Evolutionary conservation across 441 rosid genomes (phyloP), one percentile per base, ranked within the genome.

Genomic region (Adansonia grandidieri): DNA sequence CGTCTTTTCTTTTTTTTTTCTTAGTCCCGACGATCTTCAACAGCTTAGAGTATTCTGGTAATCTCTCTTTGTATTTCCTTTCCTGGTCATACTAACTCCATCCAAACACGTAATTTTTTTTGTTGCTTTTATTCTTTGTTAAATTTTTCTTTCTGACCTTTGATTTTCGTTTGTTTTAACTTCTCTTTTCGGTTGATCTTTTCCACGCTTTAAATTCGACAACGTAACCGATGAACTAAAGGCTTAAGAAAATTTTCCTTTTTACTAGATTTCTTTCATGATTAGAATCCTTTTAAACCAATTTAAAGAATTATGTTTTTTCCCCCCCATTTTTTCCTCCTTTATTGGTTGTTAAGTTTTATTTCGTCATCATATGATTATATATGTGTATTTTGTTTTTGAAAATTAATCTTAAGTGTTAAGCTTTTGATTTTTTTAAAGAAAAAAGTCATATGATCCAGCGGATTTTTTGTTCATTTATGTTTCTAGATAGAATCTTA

Each of bases 41-140:
- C 75, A 74, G 79, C 14, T 74, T 85, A 65, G 81, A 45, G 63
- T 75, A 68, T 66, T 78, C 67, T 79, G 82, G 89, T 86, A 82
- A 80, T 72, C 73, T 79, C 76, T 63, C 63, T 70, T 77, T 79
- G 13, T 0, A 48, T 64, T 77, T 79, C n/a, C 66, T 14, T 5
- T 28, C 28, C 28, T 1, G 28, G 1, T 24, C 28, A 24, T 24
- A 24, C 28, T 24, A 24, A 24, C 28, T 24, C 28, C 28, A 24
- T 24, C 28, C 28, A 24, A 24, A 24, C 28, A 24, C 28, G 28
- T 8, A 24, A 28, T 60, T 9, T 22, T 44, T 44, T 61, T 20
- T 54, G 11, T 40, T 47, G 50, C 28, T 24, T 17, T 66, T 32
- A 4, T 45, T 44, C 24, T 61, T 32, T 47, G 11, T 15, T 66